Percentiles rank a stretch among this genome's conserved stretches.
These are phyloP conservation scores for Aureobasidium vineae DNA, from an alignment of 2,329 filamentous ascomycete species.

Conservation along the genomic window DNA sequence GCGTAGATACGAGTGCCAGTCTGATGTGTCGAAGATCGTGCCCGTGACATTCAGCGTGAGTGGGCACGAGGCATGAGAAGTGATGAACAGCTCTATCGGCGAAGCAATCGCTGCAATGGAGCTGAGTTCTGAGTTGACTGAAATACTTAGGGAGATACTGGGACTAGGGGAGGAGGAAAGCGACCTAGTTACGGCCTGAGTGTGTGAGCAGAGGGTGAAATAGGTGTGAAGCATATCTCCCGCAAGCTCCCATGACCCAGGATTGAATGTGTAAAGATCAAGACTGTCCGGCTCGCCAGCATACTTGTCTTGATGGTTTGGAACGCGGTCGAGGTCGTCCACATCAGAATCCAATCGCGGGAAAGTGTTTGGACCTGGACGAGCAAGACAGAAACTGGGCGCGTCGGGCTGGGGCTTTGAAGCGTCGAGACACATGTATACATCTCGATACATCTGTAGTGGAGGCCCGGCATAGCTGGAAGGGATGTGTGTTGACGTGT, in stretches of 20 bases:
- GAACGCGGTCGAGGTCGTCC: background rate
- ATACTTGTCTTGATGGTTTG: background rate
- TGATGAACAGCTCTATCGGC: background rate
- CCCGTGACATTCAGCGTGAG: background rate
- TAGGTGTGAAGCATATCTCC: slow-evolving; percentile 16
- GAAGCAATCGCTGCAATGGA: background rate
- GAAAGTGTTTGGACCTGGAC: background rate
- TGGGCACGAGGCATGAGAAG: background rate
- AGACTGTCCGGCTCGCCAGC: background rate
- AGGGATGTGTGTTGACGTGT: background rate
- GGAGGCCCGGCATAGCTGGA: background rate
- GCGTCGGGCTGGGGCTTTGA: background rate
- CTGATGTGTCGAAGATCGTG: background rate
- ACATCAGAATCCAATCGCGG: background rate
- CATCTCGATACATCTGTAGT: background rate
- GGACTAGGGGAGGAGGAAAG: background rate
- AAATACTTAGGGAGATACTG: background rate
- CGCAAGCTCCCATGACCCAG: background rate
- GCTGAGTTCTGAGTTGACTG: background rate
- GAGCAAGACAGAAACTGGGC: background rate
- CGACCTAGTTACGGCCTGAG: background rate
- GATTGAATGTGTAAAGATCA: background rate
- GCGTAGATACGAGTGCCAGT: background rate
- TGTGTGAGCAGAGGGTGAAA: background rate
- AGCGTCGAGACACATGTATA: background rate